Conservation (phyloP, 352 stramenopile species). For the Phytophthora citricola region DNA sequence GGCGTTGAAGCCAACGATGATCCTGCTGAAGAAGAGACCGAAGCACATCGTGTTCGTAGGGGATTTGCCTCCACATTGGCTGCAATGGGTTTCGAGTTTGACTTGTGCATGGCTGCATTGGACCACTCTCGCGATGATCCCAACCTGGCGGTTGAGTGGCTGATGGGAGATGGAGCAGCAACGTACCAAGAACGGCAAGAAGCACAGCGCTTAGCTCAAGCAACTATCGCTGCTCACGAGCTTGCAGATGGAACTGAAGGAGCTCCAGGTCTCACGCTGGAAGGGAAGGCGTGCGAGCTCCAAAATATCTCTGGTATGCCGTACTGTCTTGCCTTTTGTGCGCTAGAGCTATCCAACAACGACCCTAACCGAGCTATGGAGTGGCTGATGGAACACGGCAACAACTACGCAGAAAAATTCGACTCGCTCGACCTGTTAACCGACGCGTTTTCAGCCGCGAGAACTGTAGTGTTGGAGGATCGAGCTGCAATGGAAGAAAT, state of each 20-base stretch:
- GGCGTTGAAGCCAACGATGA: constrained; percentile 50
- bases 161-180: constrained; percentile 79
- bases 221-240: constrained; percentile 46
- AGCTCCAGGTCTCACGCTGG: constrained; percentile 37
- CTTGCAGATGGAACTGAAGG: constrained; percentile 26
- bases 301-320: constrained; percentile 83
- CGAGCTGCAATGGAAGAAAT: constrained; percentile 78
- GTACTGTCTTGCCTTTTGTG: constrained; percentile 61
- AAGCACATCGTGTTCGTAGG: constrained; percentile 72
- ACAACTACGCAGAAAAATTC: constrained; percentile 58
- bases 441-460: constrained; percentile 59
- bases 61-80: constrained; percentile 84
- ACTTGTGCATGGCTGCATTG: constrained; percentile 85
- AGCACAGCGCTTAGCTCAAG: constrained; percentile 56
- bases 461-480: constrained; percentile 58
- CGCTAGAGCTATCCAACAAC: constrained; percentile 78
- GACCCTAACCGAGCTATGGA: constrained; percentile 89
- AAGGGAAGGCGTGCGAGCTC: constrained; percentile 76
- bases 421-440: constrained; percentile 55
- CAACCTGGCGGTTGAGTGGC: constrained; percentile 86
- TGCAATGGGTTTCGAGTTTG: constrained; percentile 91
- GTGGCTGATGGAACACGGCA: constrained; percentile 88
- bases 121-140: constrained; percentile 85
- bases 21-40: constrained; percentile 75
- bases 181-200: constrained; percentile 80